A percentile compares a stretch with the other conserved stretches of the same genome.
phyloP scores from a whole-genome alignment of 345 rosid genomes.

The Citropsis articulata region DNA sequence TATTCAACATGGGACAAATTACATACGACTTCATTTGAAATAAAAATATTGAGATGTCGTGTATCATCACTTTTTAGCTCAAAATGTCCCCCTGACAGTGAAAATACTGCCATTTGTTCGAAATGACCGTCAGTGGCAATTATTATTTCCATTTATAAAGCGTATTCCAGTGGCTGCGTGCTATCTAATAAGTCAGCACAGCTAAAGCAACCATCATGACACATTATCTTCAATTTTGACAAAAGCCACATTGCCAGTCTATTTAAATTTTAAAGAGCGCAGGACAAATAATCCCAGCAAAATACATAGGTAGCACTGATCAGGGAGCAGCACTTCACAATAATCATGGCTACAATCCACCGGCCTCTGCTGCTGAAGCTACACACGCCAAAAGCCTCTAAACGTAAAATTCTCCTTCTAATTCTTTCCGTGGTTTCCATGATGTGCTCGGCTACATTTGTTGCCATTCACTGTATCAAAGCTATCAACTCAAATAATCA shows the following conservation, averaged over 20 bases:
- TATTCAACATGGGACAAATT: too few species aligned
- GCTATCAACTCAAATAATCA: constrained; percentile 1
- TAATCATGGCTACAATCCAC: constrained; percentile 25
- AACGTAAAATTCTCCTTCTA: constrained; percentile 26
- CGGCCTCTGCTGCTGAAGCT: constrained; percentile 47
- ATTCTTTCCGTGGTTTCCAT: constrained; percentile 40
- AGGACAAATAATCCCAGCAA: neutral
- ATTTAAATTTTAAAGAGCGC: neutral
- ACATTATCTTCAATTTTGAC: neutral
- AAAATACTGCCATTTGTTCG: neutral
- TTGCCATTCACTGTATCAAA: constrained; percentile 19
- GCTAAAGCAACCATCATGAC: neutral
- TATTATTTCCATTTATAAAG: neutral
- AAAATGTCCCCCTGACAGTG: neutral
- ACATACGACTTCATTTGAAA: too few species aligned
- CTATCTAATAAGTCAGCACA: neutral
- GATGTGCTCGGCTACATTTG: constrained; percentile 31
- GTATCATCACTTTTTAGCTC: too few species aligned
- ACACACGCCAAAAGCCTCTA: constrained; percentile 29
- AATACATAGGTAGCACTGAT: neutral
- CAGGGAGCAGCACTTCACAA: neutral
- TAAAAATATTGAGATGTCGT: too few species aligned
- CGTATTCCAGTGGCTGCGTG: neutral
- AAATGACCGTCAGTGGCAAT: neutral
- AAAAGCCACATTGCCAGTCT: neutral